Percentiles rank a stretch among this genome's conserved stretches.
These are phyloP conservation scores for Chenopodium quinoa DNA, from an alignment of 148 eudicot genomes.

Conservation along the genomic window DNA sequence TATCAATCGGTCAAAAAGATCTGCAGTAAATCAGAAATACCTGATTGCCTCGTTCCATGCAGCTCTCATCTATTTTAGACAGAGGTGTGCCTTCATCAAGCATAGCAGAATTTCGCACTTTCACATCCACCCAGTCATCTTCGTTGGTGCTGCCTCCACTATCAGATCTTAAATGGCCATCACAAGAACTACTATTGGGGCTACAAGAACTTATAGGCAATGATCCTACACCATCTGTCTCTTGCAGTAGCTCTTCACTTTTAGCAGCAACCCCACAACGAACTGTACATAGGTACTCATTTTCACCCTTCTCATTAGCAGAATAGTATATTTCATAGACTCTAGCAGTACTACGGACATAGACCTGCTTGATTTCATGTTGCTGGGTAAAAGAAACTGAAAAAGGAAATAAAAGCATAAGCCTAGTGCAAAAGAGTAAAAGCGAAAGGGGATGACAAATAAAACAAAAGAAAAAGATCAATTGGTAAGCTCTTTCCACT, in stretches of 20 bases:
- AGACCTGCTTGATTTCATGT: slow-evolving; percentile 75
- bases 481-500: neutral
- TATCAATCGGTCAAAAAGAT: neutral
- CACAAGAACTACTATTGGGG: slow-evolving; percentile 28
- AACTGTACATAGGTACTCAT: slow-evolving; percentile 85
- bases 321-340: slow-evolving; percentile 80
- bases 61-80: slow-evolving; percentile 23
- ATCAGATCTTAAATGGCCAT: slow-evolving; percentile 30
- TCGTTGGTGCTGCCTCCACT: slow-evolving; percentile 40
- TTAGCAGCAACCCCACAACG: slow-evolving; percentile 67
- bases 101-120: slow-evolving; percentile 38
- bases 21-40: slow-evolving; percentile 25
- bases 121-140: slow-evolving; percentile 93
- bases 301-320: slow-evolving; percentile 31
- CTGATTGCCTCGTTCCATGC: slow-evolving; percentile 34
- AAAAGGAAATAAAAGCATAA: neutral
- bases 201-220: slow-evolving; percentile 23
- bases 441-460: neutral
- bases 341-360: slow-evolving; percentile 80
- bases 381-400: slow-evolving; percentile 66
- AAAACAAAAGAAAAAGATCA: neutral
- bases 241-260: slow-evolving; percentile 43
- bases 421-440: neutral
- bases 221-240: slow-evolving; percentile 33
- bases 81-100: slow-evolving; percentile 23